Evolutionary conservation across 2,329 filamentous ascomycete genomes (phyloP), one percentile per base, ranked within the genome.

Genomic region (Fusarium temperatum): DNA sequence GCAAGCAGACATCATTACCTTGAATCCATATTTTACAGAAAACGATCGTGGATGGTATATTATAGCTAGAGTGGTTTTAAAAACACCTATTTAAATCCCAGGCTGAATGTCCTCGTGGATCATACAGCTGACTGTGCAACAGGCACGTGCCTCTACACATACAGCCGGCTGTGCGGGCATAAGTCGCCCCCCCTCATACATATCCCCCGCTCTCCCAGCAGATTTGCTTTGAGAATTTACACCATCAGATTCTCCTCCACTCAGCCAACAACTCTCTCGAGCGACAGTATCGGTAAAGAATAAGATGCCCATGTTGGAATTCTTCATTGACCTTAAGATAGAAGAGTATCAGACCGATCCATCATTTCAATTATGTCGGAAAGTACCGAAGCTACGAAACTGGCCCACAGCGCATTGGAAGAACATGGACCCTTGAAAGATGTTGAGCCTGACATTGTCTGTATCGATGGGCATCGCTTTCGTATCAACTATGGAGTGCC

Each of bases 161-260:
- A n/a, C n/a, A n/a, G n/a, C n/a, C n/a, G n/a, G n/a, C n/a, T n/a
- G n/a, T n/a, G n/a, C n/a, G n/a, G n/a, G n/a, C n/a, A n/a, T n/a
- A n/a, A n/a, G n/a, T n/a, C n/a, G n/a, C n/a, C n/a, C n/a, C n/a
- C n/a, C n/a, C n/a, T n/a, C n/a, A n/a, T n/a, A n/a, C n/a, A 28
- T 28, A 15, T 15, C 10, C 6, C 13, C 26, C 11, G 26, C 20
- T 30, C 45, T 22, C 26, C 26, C 14, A 11, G 26, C 13, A 30
- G 0, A 6, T 22, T 5, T 8, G 3, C 17, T 12, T 11, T 1
- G 0, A 22, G 9, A 22, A 30, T 2, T n/a, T 17, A 30, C 20
- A 30, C 5, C 8, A 4, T 1, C 4, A 5, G 3, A 3, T 30
- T 14, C 12, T 47, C 18, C 12, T 47, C 18, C 24, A 5, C 18